A percentile compares a stretch with the other conserved stretches of the same genome.
These are phyloP conservation scores for Madurella fahalii DNA, from an alignment of 2,329 filamentous ascomycete species.

Conservation along the genomic window DNA sequence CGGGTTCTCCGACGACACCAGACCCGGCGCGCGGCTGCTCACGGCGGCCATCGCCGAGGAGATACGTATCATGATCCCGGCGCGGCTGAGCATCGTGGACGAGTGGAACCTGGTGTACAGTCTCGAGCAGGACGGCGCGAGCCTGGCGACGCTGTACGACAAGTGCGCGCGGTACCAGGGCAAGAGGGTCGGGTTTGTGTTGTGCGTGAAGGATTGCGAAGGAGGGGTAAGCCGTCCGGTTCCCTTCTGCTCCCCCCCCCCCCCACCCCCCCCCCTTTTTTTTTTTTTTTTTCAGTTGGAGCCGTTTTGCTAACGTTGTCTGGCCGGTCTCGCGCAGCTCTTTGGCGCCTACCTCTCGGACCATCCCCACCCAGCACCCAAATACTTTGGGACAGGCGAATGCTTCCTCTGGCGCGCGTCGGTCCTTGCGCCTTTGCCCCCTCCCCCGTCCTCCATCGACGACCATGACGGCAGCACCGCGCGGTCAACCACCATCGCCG, in stretches of 20 bases:
- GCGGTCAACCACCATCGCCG: constrained; percentile 34
- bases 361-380: constrained; percentile 70
- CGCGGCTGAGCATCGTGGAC: constrained; percentile 80
- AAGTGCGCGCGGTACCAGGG: constrained; percentile 65
- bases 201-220: constrained; percentile 75
- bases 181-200: constrained; percentile 77
- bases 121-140: constrained; percentile 86
- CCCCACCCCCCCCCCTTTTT: too few species aligned
- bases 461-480: constrained; percentile 42
- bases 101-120: constrained; percentile 86
- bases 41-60: constrained; percentile 78
- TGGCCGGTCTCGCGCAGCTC: too few species aligned
- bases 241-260: neutral
- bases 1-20: constrained; percentile 61
- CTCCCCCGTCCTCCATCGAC: constrained; percentile 52
- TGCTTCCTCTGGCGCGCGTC: constrained; percentile 87
- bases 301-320: neutral
- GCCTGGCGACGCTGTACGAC: constrained; percentile 79
- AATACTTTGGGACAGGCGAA: constrained; percentile 94
- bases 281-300: too few species aligned
- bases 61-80: constrained; percentile 82
- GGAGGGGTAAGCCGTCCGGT: constrained; percentile 58
- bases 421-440: constrained; percentile 62
- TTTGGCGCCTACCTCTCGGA: constrained; percentile 96
- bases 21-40: constrained; percentile 60